These are phyloP conservation scores for Aquilaria yunnanensis DNA, from an alignment of 345 rosid species.

Conservation along the genomic window DNA sequence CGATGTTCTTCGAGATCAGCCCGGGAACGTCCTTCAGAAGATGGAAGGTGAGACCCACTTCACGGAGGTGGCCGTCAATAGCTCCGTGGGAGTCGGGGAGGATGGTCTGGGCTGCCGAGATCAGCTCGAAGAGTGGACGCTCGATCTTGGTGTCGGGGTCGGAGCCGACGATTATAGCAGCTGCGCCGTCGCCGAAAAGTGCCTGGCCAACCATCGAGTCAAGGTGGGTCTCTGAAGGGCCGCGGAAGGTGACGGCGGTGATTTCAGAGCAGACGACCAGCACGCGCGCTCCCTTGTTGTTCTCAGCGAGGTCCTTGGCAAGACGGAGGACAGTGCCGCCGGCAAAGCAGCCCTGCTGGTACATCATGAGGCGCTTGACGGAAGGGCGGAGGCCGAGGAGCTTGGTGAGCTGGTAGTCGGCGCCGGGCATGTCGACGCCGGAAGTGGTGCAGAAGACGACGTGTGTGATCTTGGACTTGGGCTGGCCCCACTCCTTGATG, in stretches of 20 bases:
- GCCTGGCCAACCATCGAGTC: constrained; percentile 40
- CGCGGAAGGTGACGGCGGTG: constrained; percentile 32
- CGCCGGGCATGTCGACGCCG: constrained; percentile 30
- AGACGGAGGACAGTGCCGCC: constrained; percentile 13
- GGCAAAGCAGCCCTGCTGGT: constrained; percentile 23
- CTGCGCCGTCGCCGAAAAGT: constrained; percentile 17
- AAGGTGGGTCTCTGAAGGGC: constrained; percentile 29
- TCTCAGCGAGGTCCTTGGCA: constrained; percentile 30
- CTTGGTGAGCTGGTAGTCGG: constrained; percentile 33
- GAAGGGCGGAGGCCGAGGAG: constrained; percentile 28
- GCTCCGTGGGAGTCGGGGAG: constrained; percentile 38
- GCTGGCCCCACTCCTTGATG: constrained; percentile 19
- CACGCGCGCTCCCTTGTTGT: constrained; percentile 36
- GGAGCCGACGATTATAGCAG: constrained; percentile 33
- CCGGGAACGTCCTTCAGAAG: constrained; percentile 11
- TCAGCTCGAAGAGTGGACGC: constrained; percentile 33
- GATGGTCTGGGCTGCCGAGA: constrained; percentile 27
- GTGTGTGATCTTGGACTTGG: constrained; percentile 29
- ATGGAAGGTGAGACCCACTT: constrained; percentile 11
- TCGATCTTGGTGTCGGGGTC: constrained; percentile 23
- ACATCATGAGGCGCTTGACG: constrained; percentile 29
- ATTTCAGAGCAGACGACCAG: constrained; percentile 36
- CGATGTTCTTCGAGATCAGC: constrained; percentile 11
- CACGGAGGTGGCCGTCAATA: constrained; percentile 27
- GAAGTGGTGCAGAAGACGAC: constrained; percentile 21